phyloP scores from a whole-genome alignment of 2,329 filamentous ascomycete species.

The Apiospora aurea region DNA sequence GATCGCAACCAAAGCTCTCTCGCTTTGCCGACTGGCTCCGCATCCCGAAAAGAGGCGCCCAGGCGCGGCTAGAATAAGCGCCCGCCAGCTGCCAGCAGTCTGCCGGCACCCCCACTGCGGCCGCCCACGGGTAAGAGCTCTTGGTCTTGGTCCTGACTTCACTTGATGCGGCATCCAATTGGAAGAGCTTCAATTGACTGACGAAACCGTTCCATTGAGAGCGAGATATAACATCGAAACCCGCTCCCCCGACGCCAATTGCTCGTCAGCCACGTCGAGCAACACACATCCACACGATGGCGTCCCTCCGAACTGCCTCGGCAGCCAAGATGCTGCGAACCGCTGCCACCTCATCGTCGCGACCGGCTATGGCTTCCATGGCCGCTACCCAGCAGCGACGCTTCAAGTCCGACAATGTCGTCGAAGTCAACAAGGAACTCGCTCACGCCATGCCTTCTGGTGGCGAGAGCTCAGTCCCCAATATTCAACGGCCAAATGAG shows the following conservation, averaged over 20 bases:
- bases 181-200: constrained; percentile 10
- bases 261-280: constrained; percentile 21
- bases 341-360: constrained; percentile 45
- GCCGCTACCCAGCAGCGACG: constrained; percentile 56
- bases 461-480: constrained; percentile 33
- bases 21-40: constrained; percentile 44
- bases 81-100: background rate
- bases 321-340: constrained; percentile 58
- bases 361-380: constrained; percentile 47
- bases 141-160: constrained; percentile 6
- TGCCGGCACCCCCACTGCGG: background rate
- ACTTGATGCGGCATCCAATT: background rate
- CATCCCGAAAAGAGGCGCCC: constrained; percentile 33
- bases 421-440: constrained; percentile 46
- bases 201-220: constrained; percentile 19
- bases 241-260: constrained; percentile 21
- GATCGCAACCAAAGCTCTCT: constrained; percentile 46
- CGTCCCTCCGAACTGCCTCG: constrained; percentile 67
- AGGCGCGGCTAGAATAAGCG: background rate
- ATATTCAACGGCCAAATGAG: constrained; percentile 47
- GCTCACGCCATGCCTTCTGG: constrained; percentile 45
- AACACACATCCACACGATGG: constrained; percentile 58
- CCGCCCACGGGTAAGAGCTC: background rate
- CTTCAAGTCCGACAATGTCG: constrained; percentile 49
- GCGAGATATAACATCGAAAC: background rate